phyloP scores from a whole-genome alignment of 2,329 filamentous ascomycete species.

The Xylogone sp. region DNA sequence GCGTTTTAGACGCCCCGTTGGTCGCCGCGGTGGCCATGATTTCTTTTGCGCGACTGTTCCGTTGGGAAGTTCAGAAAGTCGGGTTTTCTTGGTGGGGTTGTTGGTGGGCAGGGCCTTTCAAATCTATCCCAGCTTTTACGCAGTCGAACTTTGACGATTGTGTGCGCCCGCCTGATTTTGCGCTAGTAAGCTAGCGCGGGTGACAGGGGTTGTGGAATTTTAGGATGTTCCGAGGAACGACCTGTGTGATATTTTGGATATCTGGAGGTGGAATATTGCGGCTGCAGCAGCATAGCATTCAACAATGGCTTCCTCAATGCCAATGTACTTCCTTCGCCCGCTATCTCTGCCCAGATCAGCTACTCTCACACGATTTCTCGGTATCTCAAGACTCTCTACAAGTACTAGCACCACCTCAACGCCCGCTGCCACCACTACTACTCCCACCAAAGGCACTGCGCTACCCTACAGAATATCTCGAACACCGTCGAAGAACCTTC shows the following conservation, averaged over 20 bases:
- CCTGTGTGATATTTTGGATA: background rate
- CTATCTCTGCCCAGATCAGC: slow-evolving; percentile 24
- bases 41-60: slow-evolving; percentile 25
- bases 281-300: background rate
- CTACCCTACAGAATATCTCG: slow-evolving; percentile 56
- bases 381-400: slow-evolving; percentile 11
- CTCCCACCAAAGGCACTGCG: slow-evolving; percentile 1
- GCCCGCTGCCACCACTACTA: slow-evolving; percentile 5
- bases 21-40: slow-evolving; percentile 37
- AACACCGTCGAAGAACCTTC: slow-evolving; percentile 65
- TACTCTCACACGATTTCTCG: slow-evolving; percentile 24
- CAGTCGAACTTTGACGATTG: slow-evolving; percentile 12
- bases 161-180: slow-evolving; percentile 13
- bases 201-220: background rate
- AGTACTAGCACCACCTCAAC: slow-evolving; percentile 5
- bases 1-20: slow-evolving; percentile 35
- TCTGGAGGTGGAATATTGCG: background rate
- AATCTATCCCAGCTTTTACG: slow-evolving; percentile 5
- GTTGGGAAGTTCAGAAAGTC: slow-evolving; percentile 3
- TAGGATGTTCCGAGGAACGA: background rate
- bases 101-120: slow-evolving; percentile 1
- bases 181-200: background rate
- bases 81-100: background rate
- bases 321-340: slow-evolving; percentile 28
- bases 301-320: slow-evolving; percentile 14